These are phyloP conservation scores for Heliosperma pusillum DNA, from an alignment of 148 eudicot genomes.

Conservation along the genomic window DNA sequence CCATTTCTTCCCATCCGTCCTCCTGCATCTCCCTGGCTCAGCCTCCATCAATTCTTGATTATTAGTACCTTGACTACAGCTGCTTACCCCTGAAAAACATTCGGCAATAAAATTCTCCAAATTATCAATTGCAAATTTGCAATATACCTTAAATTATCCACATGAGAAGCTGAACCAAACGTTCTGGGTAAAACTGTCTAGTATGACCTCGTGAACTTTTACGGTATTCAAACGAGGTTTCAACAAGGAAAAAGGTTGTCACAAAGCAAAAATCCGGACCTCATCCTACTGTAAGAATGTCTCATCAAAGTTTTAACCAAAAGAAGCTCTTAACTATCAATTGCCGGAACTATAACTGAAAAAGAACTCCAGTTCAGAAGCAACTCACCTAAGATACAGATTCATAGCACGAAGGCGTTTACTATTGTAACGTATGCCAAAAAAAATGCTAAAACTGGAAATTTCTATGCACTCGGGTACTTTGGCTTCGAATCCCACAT, in stretches of 20 bases:
- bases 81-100: constrained; percentile 26
- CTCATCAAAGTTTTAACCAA: not conserved
- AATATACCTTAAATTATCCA: not conserved
- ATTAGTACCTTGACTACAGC: constrained; percentile 7
- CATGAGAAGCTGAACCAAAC: not conserved
- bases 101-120: not conserved
- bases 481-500: not conserved
- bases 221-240: not conserved
- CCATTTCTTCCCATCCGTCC: constrained; percentile 79
- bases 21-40: constrained; percentile 60
- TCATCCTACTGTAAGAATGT: not conserved
- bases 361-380: not conserved
- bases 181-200: not conserved
- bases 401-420: not conserved
- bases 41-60: constrained; percentile 32
- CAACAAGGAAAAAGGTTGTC: not conserved
- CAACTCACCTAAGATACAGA: not conserved
- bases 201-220: not conserved
- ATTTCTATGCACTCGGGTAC: too few relatives aligned
- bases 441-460: too few relatives aligned
- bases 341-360: not conserved
- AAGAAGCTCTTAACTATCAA: not conserved
- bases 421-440: too few relatives aligned
- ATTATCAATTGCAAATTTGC: not conserved
- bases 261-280: not conserved